A percentile compares a stretch with the other conserved stretches of the same genome.
Conservation (phyloP, 116 monocot genomes). For the Trichopus zeylanicus region DNA sequence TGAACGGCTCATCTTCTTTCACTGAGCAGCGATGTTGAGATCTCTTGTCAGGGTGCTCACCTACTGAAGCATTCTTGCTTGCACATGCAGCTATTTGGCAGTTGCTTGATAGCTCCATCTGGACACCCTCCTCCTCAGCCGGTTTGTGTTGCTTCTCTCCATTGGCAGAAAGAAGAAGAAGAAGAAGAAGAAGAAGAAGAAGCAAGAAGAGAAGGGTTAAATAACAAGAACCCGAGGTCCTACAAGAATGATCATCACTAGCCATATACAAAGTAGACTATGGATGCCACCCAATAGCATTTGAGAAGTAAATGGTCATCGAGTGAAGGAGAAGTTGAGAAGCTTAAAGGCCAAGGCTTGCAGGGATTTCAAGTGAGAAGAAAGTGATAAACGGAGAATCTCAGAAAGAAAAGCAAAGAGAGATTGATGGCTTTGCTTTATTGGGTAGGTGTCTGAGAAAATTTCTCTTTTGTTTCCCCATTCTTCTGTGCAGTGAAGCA, state of each 20-base stretch:
- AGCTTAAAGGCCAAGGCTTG: neutral
- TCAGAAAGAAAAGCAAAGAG: slow-evolving; percentile 2
- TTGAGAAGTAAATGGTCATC: neutral
- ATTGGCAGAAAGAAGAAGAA: neutral
- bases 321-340: neutral
- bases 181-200: too few species aligned
- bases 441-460: slow-evolving; percentile 1
- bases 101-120: neutral
- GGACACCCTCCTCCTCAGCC: neutral
- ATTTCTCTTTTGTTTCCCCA: neutral
- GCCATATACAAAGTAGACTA: neutral
- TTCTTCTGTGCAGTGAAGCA: neutral
- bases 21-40: neutral
- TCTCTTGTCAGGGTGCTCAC: neutral
- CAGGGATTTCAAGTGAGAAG: neutral
- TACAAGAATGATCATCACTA: neutral
- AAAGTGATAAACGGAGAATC: neutral
- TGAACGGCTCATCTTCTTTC: slow-evolving; percentile 1
- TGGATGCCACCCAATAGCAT: neutral
- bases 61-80: neutral
- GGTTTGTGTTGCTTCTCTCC: neutral
- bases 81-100: neutral
- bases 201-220: neutral
- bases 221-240: neutral
- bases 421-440: slow-evolving; percentile 1